A percentile compares a stretch with the other conserved stretches of the same genome.
These are phyloP conservation scores for Populus deltoides DNA, from an alignment of 345 rosid genomes.

Conservation along the genomic window DNA sequence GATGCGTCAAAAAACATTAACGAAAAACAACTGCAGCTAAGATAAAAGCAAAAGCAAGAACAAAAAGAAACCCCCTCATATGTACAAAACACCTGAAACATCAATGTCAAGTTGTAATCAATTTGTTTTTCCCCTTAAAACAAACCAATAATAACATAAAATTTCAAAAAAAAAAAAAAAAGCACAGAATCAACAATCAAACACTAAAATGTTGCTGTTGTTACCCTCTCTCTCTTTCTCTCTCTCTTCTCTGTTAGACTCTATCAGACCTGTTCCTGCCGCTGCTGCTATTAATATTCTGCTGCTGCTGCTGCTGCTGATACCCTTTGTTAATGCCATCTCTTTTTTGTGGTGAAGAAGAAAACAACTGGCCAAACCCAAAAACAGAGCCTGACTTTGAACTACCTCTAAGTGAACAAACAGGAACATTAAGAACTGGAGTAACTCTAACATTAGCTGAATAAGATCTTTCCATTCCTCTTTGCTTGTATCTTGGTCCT, in stretches of 20 bases:
- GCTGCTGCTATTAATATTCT: neutral
- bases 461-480: slow-evolving; percentile 89
- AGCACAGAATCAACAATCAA: neutral
- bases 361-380: slow-evolving; percentile 29
- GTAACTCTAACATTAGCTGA: slow-evolving; percentile 61
- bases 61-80: slow-evolving; percentile 9
- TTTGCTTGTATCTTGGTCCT: slow-evolving; percentile 68
- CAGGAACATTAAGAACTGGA: slow-evolving; percentile 38
- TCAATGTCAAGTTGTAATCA: neutral
- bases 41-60: neutral
- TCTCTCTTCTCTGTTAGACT: neutral
- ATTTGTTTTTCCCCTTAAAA: neutral
- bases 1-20: no score
- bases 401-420: slow-evolving; percentile 26
- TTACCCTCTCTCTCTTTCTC: neutral
- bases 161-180: neutral
- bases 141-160: neutral
- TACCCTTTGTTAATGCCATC: slow-evolving; percentile 11
- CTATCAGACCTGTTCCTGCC: slow-evolving; percentile 5
- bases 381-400: slow-evolving; percentile 29
- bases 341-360: slow-evolving; percentile 31
- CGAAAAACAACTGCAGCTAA: neutral
- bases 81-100: slow-evolving; percentile 7
- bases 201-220: neutral
- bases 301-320: neutral